Base-by-base conservation (phyloP, 306 rosid species). In the Prunus dulcis region DNA sequence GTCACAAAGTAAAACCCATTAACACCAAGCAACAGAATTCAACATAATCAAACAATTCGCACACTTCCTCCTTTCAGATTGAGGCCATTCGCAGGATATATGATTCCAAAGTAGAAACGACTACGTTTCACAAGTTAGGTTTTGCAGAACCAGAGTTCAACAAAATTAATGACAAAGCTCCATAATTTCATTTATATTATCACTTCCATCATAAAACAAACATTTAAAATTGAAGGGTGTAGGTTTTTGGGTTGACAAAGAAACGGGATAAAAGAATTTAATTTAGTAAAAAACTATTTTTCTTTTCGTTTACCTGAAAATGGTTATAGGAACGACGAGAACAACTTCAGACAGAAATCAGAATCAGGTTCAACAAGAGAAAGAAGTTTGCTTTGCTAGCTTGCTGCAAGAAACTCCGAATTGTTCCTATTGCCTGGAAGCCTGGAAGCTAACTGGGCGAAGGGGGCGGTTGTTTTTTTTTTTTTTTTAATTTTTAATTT, bases 101-200 rank as follows among this genome's bases (percentile, higher is more conserved):
- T 9, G 28, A 69, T 51, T 69, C 74, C 61, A 1, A 3, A 50
- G 27, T 52, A 10, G 43, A 53, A 52, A 28, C n/a, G 6, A 70
- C 74, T 28, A 6, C 19, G 62, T 72, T 71, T 56, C 32, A 58
- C 58, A 47, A 74, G 45, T 27, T 74, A 28, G 77, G 43, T 73
- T 15, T 9, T 13, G 32, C 45, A 8, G 9, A 69, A 8, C 61
- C 14, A 28, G 50, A 62, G 28, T 62, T 46, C 3, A 11, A 41
- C 55, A 71, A 18, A 45, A 38, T 72, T 14, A 3, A 12, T 13
- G 2, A 20, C 53, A 32, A 56, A 38, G 66, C 23, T 57, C 38
- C 64, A 56, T 2, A 38, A 22, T 56, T 72, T 72, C 17, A 49
- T 22, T 43, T 46, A 32, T 53, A 32, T 32, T 2, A 52, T 19